These are phyloP conservation scores for Sinapis alba DNA, from an alignment of 441 rosid species.

Conservation along the genomic window DNA sequence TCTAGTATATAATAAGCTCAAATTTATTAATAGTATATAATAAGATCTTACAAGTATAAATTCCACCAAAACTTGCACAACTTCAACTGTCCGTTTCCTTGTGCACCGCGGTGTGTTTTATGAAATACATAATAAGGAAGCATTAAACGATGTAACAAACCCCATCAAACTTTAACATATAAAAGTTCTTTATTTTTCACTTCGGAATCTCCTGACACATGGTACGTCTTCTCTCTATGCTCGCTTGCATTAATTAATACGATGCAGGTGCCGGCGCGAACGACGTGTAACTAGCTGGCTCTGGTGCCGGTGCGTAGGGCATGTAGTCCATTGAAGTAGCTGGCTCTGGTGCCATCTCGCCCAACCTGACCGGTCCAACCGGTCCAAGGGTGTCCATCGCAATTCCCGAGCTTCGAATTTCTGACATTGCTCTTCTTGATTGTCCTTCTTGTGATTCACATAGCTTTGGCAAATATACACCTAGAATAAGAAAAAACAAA, in stretches of 20 bases:
- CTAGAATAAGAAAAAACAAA: conserved; percentile 35
- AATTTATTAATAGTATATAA: conserved; percentile 8
- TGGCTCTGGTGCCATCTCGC: conserved; percentile 29
- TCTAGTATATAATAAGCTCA: no score
- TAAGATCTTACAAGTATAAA: neutral
- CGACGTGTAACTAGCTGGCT: neutral
- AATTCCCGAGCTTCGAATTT: conserved; percentile 57
- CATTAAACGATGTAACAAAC: conserved; percentile 10
- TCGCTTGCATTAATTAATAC: neutral
- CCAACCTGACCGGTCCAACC: conserved; percentile 29
- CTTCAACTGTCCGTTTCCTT: neutral
- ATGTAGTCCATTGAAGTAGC: neutral
- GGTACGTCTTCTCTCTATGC: neutral
- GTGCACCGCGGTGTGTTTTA: neutral
- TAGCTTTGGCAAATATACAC: conserved; percentile 75
- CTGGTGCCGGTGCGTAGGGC: neutral
- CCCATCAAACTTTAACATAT: no score
- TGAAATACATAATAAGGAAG: neutral
- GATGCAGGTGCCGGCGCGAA: conserved; percentile 1
- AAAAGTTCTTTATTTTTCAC: conserved; percentile 12
- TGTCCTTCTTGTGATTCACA: conserved; percentile 53
- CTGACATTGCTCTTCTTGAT: conserved; percentile 57
- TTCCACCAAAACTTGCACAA: conserved; percentile 19
- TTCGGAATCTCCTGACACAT: conserved; percentile 10
- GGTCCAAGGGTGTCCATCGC: conserved; percentile 35